phyloP scores from a whole-genome alignment of 2,329 filamentous ascomycete species.

The Moelleriella libera region DNA sequence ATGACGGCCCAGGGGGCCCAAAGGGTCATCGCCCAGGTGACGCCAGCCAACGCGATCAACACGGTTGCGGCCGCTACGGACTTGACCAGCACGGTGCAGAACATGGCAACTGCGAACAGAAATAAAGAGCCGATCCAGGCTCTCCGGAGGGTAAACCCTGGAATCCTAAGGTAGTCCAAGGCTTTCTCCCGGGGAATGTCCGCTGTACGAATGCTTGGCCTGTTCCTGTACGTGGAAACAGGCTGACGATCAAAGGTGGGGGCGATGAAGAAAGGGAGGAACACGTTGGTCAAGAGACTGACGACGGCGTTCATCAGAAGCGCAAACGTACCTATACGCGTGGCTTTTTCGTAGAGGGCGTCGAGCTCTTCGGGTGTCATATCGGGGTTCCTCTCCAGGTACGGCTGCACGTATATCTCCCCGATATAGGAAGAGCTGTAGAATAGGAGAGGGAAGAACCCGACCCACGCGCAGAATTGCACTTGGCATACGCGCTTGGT shows the following conservation, averaged over 20 bases:
- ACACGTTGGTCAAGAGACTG: constrained; percentile 66
- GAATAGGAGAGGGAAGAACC: constrained; percentile 91
- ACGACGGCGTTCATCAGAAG: constrained; percentile 79
- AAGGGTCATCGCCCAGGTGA: constrained; percentile 83
- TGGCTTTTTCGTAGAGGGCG: constrained; percentile 68
- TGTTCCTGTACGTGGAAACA: constrained; percentile 3
- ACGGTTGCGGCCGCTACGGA: constrained; percentile 58
- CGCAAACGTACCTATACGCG: constrained; percentile 77
- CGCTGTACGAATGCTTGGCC: background rate
- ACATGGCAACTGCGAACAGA: constrained; percentile 73
- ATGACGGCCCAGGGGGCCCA: constrained; percentile 97
- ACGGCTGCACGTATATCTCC: constrained; percentile 81
- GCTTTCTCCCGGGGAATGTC: constrained; percentile 18
- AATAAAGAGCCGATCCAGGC: constrained; percentile 77
- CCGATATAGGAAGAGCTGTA: constrained; percentile 92
- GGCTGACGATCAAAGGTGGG: constrained; percentile 54
- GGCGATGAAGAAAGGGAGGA: constrained; percentile 74
- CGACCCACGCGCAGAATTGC: constrained; percentile 82
- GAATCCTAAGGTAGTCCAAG: constrained; percentile 56
- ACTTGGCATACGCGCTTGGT: constrained; percentile 70
- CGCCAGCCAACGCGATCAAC: constrained; percentile 68
- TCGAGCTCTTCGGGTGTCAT: constrained; percentile 67
- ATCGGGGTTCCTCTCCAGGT: constrained; percentile 61
- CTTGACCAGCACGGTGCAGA: constrained; percentile 65
- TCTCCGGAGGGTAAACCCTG: constrained; percentile 71